Percentiles rank a stretch among this genome's conserved stretches.
Conservation (phyloP, 805 yeast genomes). For the Pichia ethanolica region DNA sequence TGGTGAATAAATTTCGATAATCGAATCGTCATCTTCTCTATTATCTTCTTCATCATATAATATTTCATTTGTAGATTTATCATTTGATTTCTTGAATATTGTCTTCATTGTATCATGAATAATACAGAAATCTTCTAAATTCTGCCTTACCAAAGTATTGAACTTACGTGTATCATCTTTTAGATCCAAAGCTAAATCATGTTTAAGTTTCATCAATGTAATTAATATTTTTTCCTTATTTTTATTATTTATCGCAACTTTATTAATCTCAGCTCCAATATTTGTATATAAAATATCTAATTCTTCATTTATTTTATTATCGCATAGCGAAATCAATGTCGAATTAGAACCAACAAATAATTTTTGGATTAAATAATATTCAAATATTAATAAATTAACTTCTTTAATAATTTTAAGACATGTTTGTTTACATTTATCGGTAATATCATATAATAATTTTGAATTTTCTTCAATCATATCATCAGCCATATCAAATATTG, state of each 20-base stretch:
- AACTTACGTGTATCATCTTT: conserved; percentile 17
- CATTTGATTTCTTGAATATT: conserved; percentile 5
- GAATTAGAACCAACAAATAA: conserved; percentile 11
- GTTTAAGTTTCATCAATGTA: conserved; percentile 14
- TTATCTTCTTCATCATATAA: neutral
- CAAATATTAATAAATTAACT: conserved; percentile 22
- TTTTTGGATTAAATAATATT: conserved; percentile 20
- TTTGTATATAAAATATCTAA: conserved; percentile 11
- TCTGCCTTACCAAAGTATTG: conserved; percentile 18
- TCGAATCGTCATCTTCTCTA: neutral
- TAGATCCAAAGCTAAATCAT: conserved; percentile 18
- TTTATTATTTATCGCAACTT: conserved; percentile 3
- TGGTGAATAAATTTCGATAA: conserved; percentile 8
- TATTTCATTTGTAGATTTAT: neutral
- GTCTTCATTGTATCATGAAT: conserved; percentile 22
- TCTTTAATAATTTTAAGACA: conserved; percentile 20
- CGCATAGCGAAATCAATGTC: conserved; percentile 16
- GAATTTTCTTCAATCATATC: conserved; percentile 17
- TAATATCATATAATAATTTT: conserved; percentile 15
- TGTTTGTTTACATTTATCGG: conserved; percentile 17
- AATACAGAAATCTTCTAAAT: conserved; percentile 23
- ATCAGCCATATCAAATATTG: conserved; percentile 18
- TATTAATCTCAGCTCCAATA: conserved; percentile 9
- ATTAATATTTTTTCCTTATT: conserved; percentile 13
- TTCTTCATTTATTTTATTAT: conserved; percentile 15